Base-by-base conservation (phyloP, 2,329 filamentous ascomycete genomes). In the Purpureocillium takamizusanense region DNA sequence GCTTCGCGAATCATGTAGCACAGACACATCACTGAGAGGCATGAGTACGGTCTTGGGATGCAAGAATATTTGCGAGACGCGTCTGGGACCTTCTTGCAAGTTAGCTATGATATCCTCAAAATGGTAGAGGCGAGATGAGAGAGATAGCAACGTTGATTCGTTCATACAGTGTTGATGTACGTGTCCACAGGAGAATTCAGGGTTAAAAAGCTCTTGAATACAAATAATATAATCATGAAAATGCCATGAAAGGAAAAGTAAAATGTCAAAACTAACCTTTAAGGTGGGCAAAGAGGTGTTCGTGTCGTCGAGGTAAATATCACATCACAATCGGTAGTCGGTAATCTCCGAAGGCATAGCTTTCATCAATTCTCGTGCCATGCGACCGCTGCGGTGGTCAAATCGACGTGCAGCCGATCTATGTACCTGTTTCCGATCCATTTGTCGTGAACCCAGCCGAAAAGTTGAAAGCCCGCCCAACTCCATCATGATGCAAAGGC, bases 181-280 rank as follows among this genome's bases (percentile, higher is more conserved):
- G 55, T 59, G 62, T 76, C 73, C 74, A 77, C 70, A 76, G 68
- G 54, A 63, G 57, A 62, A 50, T 66, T 74, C 74, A 78, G 74
- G 73, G 73, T 79, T 78, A 78, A 79, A 79, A 79, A 79, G 74
- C 74, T 78, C 74, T 71, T 75, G 69, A 66, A 58, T 59, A 54
- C 56, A 61, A n/a, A 63, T 66, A 56, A 25, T 69, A 62, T 69
- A 74, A 77, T 76, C 74, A 71, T 78, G 46, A 69, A 64, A 47
- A 45, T 42, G 46, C n/a, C n/a, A n/a, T 36, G 28, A 30, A 41
- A 39, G 37, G 45, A 46, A 37, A 44, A 43, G 15, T 39, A 44
- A 46, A 42, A 31, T 25, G 21, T 5, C 23, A 37, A 33, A 29
- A 71, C 72, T 65, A 63, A 76, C 72, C 66, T 66, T 63, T 49